A percentile compares a stretch with the other conserved stretches of the same genome.
phyloP scores from a whole-genome alignment of 2,329 filamentous ascomycete genomes.

The Rachicladosporium sp. region DNA sequence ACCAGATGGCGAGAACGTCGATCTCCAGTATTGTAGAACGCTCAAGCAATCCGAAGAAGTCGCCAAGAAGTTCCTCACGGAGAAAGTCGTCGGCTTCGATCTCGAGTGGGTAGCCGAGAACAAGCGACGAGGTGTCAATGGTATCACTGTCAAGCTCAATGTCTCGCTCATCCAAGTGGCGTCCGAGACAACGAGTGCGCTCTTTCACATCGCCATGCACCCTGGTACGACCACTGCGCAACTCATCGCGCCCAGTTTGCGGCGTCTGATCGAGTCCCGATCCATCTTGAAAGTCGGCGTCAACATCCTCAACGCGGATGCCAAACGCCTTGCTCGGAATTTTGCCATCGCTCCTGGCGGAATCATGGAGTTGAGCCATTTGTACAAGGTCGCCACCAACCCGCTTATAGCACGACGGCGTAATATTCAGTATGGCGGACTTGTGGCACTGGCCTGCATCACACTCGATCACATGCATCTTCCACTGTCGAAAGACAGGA shows the following conservation, averaged over 20 bases:
- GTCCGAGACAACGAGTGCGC: slow-evolving; percentile 58
- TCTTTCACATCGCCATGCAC: slow-evolving; percentile 65
- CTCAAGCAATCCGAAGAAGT: slow-evolving; percentile 55
- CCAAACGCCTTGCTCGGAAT: slow-evolving; percentile 52
- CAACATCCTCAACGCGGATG: slow-evolving; percentile 50
- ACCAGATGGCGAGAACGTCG: slow-evolving; percentile 41
- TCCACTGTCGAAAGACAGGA: slow-evolving; percentile 59
- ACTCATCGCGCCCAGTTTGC: slow-evolving; percentile 59
- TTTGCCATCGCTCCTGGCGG: slow-evolving; percentile 54
- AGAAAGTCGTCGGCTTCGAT: slow-evolving; percentile 70
- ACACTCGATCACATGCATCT: slow-evolving; percentile 59
- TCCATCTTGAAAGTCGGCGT: slow-evolving; percentile 66
- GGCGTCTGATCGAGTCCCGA: slow-evolving; percentile 58
- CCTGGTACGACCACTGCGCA: slow-evolving; percentile 30
- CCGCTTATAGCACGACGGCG: too few relatives aligned
- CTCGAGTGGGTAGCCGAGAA: slow-evolving; percentile 60
- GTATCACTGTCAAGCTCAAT: slow-evolving; percentile 45
- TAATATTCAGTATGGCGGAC: slow-evolving; percentile 35
- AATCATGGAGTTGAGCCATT: slow-evolving; percentile 67
- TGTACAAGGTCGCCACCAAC: slow-evolving; percentile 61
- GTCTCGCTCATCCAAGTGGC: slow-evolving; percentile 77
- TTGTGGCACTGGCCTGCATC: slow-evolving; percentile 56
- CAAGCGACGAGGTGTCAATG: slow-evolving; percentile 21
- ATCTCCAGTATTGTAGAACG: slow-evolving; percentile 66
- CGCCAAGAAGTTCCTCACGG: slow-evolving; percentile 51